Evolutionary conservation across 2,329 filamentous ascomycete species (phyloP).

Genomic region (Mycocentrospora acerina): DNA sequence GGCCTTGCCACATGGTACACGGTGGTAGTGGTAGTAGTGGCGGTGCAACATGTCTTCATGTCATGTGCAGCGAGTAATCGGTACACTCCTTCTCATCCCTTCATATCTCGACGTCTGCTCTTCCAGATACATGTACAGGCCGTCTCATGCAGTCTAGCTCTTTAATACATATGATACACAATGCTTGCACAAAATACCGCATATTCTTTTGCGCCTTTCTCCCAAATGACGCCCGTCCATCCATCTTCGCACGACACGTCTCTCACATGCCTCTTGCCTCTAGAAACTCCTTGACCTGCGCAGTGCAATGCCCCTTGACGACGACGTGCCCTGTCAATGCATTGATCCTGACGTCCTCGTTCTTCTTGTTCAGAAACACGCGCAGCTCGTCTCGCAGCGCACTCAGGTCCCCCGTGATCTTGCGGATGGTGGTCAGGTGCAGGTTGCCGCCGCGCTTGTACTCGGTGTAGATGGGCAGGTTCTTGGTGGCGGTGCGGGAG

Average conservation of each 20-base stretch:
- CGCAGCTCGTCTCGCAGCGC: slow-evolving; percentile 66
- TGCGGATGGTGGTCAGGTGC: slow-evolving; percentile 73
- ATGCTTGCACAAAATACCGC: slow-evolving; percentile 3
- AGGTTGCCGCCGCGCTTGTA: slow-evolving; percentile 74
- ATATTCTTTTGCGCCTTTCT: not conserved
- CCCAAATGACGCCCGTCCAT: too few relatives aligned
- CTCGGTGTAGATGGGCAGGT: slow-evolving; percentile 76
- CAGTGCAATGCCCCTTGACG: slow-evolving; percentile 30
- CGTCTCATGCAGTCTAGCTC: slow-evolving; percentile 1
- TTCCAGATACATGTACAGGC: too few relatives aligned
- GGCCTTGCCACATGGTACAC: too few relatives aligned
- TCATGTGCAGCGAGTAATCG: too few relatives aligned
- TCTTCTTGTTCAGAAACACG: slow-evolving; percentile 57
- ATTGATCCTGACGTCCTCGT: slow-evolving; percentile 59
- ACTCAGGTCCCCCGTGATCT: slow-evolving; percentile 71
- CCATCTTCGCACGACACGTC: too few relatives aligned
- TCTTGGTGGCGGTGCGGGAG: slow-evolving; percentile 67
- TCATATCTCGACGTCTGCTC: too few relatives aligned
- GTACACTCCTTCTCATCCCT: too few relatives aligned
- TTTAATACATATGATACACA: slow-evolving; percentile 13
- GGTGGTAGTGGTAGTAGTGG: too few relatives aligned
- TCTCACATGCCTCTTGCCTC: slow-evolving; percentile 18
- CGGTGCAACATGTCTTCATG: too few relatives aligned
- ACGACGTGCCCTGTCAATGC: slow-evolving; percentile 68
- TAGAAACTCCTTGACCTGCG: slow-evolving; percentile 15